Base-by-base conservation (phyloP, 1,139 yeast species). In the Blastobotrys aristatus region DNA sequence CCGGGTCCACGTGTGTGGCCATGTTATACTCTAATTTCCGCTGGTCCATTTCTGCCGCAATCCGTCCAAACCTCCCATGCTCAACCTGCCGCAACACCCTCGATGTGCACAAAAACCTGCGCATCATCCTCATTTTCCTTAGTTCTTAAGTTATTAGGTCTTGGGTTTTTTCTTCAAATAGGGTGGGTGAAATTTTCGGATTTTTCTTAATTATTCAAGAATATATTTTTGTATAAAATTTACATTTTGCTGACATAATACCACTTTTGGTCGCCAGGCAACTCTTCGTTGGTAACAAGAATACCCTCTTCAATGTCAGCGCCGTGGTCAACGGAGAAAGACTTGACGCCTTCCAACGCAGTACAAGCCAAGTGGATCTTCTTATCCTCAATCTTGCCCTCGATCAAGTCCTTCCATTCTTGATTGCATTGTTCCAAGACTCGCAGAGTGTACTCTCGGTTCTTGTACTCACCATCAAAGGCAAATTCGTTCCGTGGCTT, bases 401-500 rank as follows among this genome's bases (percentile, higher is more conserved):
- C 57, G 52, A 87, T 70, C 58, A 88, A 75, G 54, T 70, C 71
- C 59, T 75, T 72, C 96, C 96, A 87, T 49, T 90, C 83, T 50
- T 75, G 77, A 60, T 76, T 71, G 62, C 90, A 83, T 64, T 84
- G 89, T 56, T 75, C 69, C 54, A 88, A 76, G 50, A 85, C 76
- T 52, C 79, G 81, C 58, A 86, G 73, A 46, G 96, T 88, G 59
- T 84, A 85, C 56, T 75, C 71, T 66, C 76, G 84, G 74, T 77
- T 76, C 69, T 82, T 82, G 69, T 84, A 87, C 63, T 80, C 82
- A 54, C 90, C 96, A 50, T 83, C 74, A 75, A 85, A 85, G 13
- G 96, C 96, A 68, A 88, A 87, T 65, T 78, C 78, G 70, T 88
- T 88, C 65, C 77, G 82, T 55, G 95, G 92, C 73, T 88, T 88